Base-by-base conservation (phyloP, 2,329 filamentous ascomycete species). In the Colletotrichum godetiae region DNA sequence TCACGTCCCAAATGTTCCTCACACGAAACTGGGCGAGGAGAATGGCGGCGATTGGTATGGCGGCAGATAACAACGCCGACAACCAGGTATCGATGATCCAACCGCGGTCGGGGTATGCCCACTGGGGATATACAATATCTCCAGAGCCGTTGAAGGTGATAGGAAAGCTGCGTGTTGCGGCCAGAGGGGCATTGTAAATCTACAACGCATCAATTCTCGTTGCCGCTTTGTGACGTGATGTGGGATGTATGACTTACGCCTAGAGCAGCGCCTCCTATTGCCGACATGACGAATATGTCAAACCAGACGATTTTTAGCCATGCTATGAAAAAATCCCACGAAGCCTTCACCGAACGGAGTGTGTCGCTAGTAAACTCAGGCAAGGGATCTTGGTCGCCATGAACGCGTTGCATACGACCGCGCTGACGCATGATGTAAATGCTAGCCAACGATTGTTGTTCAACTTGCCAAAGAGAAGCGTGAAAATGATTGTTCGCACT, bases 31-130 rank as follows among this genome's bases (percentile, higher is more conserved):
- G 90, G 74, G 88, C 85, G 72, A 90, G 77, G 5, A 91, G 75
- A 75, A 92, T 88, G 77, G 91, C 80, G 68, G 84, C 77, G 31
- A 91, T 87, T 0, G 92, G 92, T n/a, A 91, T 82, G 6, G 89
- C 80, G 57, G 87, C 82, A 5, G 87, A 88, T 37, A 93, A 81
- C 2, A 92, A 77, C 0, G 88, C 90, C 0, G 90, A 88, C 0
- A 87, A 81, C 84, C 86, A 90, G 56, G 91, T 89, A 0, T 90
- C 86, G 12, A 93, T 82, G 74, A 92, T 89, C 81, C 91, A 90
- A 33, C 89, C 87, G 65, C 91, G 88, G 64, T 90, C 82, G 3
- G 91, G 90, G 76, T 93, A 93, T 8, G 91, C 90, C 78, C 92
- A 90, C 65, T 92, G 78, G 0, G 91, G 91, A 75, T 91, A 88